phyloP scores from a whole-genome alignment of 257 asterid species.

The Cynanchum wilfordii region DNA sequence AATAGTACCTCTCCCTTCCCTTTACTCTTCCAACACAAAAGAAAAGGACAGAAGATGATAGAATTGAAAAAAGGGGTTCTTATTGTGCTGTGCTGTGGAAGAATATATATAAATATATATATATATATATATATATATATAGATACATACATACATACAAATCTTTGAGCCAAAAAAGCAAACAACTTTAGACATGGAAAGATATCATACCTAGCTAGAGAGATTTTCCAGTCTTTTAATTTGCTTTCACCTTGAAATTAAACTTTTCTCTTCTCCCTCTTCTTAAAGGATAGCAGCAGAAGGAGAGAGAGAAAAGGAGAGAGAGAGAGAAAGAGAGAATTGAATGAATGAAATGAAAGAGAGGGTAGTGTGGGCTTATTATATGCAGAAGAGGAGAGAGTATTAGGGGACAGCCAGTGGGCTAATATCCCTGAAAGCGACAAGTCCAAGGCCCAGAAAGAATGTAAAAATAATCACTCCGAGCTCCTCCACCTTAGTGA shows the following conservation, averaged over 20 bases:
- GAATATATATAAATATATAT: too few relatives aligned
- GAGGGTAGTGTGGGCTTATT: conserved; percentile 32
- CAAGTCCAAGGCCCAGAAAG: conserved; percentile 57
- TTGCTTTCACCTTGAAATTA: conserved; percentile 35
- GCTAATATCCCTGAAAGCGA: conserved; percentile 53
- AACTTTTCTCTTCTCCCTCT: conserved; percentile 47
- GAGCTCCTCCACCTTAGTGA: not conserved
- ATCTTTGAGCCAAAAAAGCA: conserved; percentile 2
- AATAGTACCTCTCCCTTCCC: not conserved
- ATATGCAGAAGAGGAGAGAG: conserved; percentile 22
- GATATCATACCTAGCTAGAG: conserved; percentile 53
- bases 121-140: too few relatives aligned
- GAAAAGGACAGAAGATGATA: too few relatives aligned
- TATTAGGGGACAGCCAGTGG: conserved; percentile 44
- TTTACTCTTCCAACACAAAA: not conserved
- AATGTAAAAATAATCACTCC: conserved; percentile 20
- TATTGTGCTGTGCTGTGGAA: not conserved
- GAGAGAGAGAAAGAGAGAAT: conserved; percentile 5
- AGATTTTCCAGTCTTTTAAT: conserved; percentile 25
- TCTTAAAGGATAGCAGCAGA: conserved; percentile 25
- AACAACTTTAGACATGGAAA: conserved; percentile 1
- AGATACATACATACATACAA: not conserved
- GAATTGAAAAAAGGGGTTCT: not conserved
- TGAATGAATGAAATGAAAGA: conserved; percentile 20
- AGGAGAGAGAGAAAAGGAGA: conserved; percentile 11